These are phyloP conservation scores for Escovopsis sp. DNA, from an alignment of 2,329 filamentous ascomycete species.

Conservation along the genomic window DNA sequence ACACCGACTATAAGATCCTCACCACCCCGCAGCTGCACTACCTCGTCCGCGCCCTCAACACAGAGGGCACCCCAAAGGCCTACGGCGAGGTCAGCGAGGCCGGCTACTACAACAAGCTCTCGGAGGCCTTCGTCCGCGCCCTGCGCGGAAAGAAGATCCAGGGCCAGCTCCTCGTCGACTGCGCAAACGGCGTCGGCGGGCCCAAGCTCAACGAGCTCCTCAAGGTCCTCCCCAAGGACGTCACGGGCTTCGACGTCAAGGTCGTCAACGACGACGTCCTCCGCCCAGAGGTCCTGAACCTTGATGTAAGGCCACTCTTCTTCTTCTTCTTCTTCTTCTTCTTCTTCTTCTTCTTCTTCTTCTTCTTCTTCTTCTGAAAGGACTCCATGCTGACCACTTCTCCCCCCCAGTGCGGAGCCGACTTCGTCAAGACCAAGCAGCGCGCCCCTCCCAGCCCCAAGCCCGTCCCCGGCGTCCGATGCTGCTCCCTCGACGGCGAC, in stretches of 20 bases:
- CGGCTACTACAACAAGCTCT: constrained; percentile 91
- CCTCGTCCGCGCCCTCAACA: constrained; percentile 87
- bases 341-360: no score
- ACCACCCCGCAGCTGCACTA: constrained; percentile 99
- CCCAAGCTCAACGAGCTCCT: constrained; percentile 79
- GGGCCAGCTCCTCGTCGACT: constrained; percentile 73
- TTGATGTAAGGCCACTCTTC: constrained; percentile 45
- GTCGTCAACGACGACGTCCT: constrained; percentile 89
- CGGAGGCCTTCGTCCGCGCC: constrained; percentile 68
- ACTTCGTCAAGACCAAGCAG: constrained; percentile 96
- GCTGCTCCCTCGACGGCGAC: constrained; percentile 86
- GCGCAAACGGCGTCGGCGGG: constrained; percentile 91
- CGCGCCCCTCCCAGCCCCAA: constrained; percentile 73
- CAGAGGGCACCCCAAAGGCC: constrained; percentile 67
- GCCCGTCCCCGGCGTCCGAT: constrained; percentile 59
- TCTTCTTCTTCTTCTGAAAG: no score
- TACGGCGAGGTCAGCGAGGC: constrained; percentile 82
- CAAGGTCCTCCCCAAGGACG: constrained; percentile 60
- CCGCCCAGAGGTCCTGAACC: constrained; percentile 76
- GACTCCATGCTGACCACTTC: constrained; percentile 1
- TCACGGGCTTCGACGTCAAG: constrained; percentile 63
- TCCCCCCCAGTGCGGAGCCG: constrained; percentile 61
- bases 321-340: no score
- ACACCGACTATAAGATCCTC: constrained; percentile 75
- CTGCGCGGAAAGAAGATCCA: constrained; percentile 62